These are phyloP conservation scores for Polygonum aviculare DNA, from an alignment of 148 eudicot genomes.

Conservation along the genomic window DNA sequence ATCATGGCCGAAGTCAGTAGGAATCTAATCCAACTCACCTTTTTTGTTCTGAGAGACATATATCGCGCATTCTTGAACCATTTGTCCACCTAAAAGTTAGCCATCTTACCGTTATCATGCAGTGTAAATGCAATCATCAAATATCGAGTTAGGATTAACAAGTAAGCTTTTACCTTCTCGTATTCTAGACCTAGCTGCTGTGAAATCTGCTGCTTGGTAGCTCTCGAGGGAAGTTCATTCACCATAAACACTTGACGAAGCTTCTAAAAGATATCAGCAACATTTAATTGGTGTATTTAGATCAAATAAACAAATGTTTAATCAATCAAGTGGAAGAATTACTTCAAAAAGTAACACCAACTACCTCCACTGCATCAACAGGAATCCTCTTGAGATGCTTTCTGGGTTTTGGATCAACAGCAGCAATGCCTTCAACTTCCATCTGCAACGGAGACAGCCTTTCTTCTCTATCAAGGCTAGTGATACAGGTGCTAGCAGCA, in stretches of 20 bases:
- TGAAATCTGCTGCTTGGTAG: constrained; percentile 44
- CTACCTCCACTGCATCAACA: constrained; percentile 61
- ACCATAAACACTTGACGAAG: constrained; percentile 82
- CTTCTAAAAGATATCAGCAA: constrained; percentile 42
- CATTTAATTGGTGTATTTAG: neutral
- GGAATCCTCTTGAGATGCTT: constrained; percentile 60
- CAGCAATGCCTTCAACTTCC: constrained; percentile 25
- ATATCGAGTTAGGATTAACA: neutral
- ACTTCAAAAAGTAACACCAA: neutral
- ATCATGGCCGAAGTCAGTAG: neutral
- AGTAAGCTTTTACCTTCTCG: constrained; percentile 49
- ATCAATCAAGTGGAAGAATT: neutral
- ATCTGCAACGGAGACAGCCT: constrained; percentile 18
- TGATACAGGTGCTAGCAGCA: constrained; percentile 62
- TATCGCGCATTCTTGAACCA: constrained; percentile 99
- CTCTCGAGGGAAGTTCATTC: constrained; percentile 82
- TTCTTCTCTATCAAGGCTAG: constrained; percentile 42
- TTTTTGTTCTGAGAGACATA: constrained; percentile 64
- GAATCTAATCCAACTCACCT: constrained; percentile 35
- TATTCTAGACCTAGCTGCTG: constrained; percentile 60
- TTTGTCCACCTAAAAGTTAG: constrained; percentile 58
- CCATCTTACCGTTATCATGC: neutral
- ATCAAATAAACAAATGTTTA: neutral
- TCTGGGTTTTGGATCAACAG: constrained; percentile 21
- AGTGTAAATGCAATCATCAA: neutral